These are phyloP conservation scores for Yarrowia sp. DNA, from an alignment of 805 yeast genomes.

Conservation along the genomic window DNA sequence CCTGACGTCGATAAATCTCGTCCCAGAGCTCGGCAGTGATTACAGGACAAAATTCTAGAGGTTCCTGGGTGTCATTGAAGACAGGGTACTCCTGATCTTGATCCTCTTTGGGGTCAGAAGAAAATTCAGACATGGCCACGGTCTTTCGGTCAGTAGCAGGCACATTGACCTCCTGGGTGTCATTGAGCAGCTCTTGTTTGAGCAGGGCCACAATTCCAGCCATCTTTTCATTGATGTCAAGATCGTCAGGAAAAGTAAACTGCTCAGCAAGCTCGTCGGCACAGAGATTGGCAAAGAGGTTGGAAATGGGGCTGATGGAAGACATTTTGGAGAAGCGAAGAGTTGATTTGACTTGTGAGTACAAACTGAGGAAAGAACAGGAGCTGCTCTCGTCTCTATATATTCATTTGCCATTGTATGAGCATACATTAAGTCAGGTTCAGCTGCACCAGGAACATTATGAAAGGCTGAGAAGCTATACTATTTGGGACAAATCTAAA, in stretches of 20 bases:
- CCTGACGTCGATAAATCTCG: neutral
- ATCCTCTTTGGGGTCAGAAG: neutral
- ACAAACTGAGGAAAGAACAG: neutral
- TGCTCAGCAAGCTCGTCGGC: neutral
- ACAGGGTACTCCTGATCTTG: neutral
- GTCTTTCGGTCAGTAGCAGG: neutral
- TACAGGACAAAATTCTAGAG: neutral
- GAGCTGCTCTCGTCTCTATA: neutral
- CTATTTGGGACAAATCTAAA: neutral
- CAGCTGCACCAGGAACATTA: neutral
- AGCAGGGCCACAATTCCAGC: neutral
- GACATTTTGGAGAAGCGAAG: neutral
- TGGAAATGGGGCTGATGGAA: slow-evolving; percentile 4
- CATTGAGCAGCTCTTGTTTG: neutral
- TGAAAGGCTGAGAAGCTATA: neutral
- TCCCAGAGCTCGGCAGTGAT: neutral
- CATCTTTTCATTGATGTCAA: neutral
- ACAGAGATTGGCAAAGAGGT: neutral
- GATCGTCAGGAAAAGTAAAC: neutral
- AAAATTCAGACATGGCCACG: neutral
- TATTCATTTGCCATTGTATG: neutral
- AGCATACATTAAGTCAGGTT: neutral
- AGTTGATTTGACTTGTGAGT: neutral
- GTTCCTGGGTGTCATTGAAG: neutral
- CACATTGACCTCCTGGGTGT: neutral